Evolutionary conservation across 2,329 filamentous ascomycete genomes (phyloP).

Genomic region (Rhytidhysteron rufulum): DNA sequence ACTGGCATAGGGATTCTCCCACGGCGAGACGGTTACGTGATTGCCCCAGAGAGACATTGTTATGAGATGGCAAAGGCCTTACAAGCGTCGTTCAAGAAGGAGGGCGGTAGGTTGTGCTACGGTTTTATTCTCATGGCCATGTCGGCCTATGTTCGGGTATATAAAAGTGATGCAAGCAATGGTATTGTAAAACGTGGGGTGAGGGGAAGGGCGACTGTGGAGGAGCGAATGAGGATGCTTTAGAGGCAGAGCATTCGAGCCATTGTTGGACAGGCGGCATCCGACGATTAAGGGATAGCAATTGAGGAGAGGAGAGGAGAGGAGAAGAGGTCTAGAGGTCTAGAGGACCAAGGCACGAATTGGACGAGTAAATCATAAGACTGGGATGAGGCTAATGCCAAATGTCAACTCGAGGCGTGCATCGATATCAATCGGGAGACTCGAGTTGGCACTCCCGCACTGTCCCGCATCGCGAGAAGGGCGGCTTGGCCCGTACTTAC

Average conservation of each 20-base stretch:
- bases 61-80: conserved; percentile 17
- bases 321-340: no score
- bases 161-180: conserved; percentile 26
- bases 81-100: no score
- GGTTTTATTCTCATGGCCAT: conserved; percentile 23
- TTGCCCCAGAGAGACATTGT: no score
- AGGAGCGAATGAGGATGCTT: conserved; percentile 31
- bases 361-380: conserved; percentile 32
- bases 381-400: conserved; percentile 16
- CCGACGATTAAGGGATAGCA: conserved; percentile 6
- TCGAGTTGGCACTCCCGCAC: conserved; percentile 26
- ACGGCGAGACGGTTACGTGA: conserved; percentile 32
- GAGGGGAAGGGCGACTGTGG: conserved; percentile 24
- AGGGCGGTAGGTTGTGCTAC: conserved; percentile 23
- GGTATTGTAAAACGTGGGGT: conserved; percentile 34
- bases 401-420: conserved; percentile 18
- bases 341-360: conserved; percentile 25
- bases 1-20: conserved; percentile 26
- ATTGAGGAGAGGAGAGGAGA: conserved; percentile 16
- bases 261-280: conserved; percentile 25
- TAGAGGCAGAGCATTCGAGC: conserved; percentile 22
- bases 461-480: conserved; percentile 18
- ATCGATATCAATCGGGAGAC: conserved; percentile 27
- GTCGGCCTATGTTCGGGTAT: conserved; percentile 28
- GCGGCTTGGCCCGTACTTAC: conserved; percentile 24